Evolutionary conservation across 2,329 filamentous ascomycete species (phyloP).

Genomic region (Colletotrichum incanum): DNA sequence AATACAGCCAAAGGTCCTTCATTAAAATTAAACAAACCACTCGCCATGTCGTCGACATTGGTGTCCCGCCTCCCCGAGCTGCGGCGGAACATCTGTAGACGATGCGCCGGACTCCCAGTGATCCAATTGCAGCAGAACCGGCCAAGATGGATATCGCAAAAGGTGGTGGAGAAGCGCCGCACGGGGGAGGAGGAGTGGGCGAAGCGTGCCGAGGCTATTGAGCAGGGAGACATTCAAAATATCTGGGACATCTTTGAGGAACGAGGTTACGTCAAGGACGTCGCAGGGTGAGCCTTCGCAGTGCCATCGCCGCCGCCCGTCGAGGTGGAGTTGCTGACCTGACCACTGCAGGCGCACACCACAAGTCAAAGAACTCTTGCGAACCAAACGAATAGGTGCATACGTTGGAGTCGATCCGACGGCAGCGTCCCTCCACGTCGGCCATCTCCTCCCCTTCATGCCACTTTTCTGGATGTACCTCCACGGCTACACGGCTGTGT

Average conservation of each 20-base stretch:
- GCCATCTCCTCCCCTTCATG: constrained; percentile 87
- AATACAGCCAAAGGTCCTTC: not conserved
- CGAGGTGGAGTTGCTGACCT: constrained; percentile 21
- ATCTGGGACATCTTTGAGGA: constrained; percentile 78
- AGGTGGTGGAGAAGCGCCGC: constrained; percentile 61
- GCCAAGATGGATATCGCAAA: constrained; percentile 57
- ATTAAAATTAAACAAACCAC: not conserved
- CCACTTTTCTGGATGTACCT: constrained; percentile 88
- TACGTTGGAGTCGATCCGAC: constrained; percentile 91
- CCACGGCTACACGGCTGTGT: constrained; percentile 78
- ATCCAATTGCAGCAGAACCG: constrained; percentile 45
- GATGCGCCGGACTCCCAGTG: constrained; percentile 32
- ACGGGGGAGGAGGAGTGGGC: constrained; percentile 65
- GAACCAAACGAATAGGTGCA: constrained; percentile 76
- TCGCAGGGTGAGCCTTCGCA: constrained; percentile 73
- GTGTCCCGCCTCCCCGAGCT: constrained; percentile 33
- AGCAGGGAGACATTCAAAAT: constrained; percentile 64
- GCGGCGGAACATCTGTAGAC: constrained; percentile 36
- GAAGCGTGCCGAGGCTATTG: constrained; percentile 62
- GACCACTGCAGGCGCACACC: constrained; percentile 57
- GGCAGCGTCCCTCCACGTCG: constrained; percentile 83
- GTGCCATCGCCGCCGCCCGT: not conserved
- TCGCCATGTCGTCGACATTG: constrained; percentile 39
- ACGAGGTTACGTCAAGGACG: constrained; percentile 81
- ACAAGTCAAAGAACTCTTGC: constrained; percentile 75